A percentile compares a stretch with the other conserved stretches of the same genome.
Evolutionary conservation across 805 yeast genomes (phyloP).

Genomic region (Starmerella gropengiesseri): DNA sequence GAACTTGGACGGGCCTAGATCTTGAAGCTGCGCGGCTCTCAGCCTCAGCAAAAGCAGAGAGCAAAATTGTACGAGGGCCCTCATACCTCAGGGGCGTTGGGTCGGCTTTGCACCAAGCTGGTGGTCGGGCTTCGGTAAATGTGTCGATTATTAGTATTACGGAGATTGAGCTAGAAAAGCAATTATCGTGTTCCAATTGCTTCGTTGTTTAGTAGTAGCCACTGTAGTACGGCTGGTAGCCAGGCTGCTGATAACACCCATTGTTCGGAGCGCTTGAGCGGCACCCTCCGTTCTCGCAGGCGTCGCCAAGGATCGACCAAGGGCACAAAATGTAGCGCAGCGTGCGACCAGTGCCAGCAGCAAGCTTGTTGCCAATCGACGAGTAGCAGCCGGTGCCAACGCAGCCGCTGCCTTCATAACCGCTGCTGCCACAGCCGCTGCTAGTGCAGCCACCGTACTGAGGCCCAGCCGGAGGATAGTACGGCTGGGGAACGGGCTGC

Average conservation of each 20-base stretch:
- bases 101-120: too few species aligned
- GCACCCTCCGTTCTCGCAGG: background rate
- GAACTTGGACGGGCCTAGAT: too few species aligned
- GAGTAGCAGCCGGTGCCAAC: constrained; percentile 9
- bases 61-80: too few species aligned
- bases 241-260: background rate
- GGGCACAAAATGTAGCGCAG: constrained; percentile 15
- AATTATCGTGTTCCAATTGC: background rate
- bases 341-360: constrained; percentile 4
- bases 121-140: background rate
- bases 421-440: background rate
- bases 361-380: constrained; percentile 5
- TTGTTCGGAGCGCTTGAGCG: background rate
- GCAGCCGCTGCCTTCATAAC: background rate
- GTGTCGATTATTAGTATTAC: background rate
- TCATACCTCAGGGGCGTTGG: too few species aligned
- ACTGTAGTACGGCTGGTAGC: background rate
- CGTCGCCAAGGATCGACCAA: constrained; percentile 9
- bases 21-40: too few species aligned
- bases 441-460: background rate
- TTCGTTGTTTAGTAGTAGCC: background rate
- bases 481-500: constrained; percentile 4
- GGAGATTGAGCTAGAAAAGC: background rate
- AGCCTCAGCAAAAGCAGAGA: too few species aligned
- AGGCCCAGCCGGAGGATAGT: background rate